Base-by-base conservation (phyloP, 2,329 filamentous ascomycete genomes). In the Tolypocladium ophioglossoides region DNA sequence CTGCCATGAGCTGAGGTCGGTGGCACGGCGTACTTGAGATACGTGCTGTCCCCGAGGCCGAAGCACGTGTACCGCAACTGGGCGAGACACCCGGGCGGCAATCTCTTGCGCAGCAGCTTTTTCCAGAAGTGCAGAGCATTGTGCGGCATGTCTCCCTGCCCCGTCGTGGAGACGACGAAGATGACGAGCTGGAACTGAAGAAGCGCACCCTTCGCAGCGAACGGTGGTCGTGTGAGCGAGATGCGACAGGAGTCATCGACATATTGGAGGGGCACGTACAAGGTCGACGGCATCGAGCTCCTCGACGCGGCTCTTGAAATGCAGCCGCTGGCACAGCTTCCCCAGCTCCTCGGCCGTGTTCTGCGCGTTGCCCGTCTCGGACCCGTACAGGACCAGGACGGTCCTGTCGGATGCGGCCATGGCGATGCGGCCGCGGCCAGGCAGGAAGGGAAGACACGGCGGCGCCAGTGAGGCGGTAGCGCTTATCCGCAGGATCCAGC, bases 281-380 rank as follows among this genome's bases (percentile, higher is more conserved):
- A 91, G 75, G 59, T 86, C 82, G 62, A 90, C 77, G 54, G 78
- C 78, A 65, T 96, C 84, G 71, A 97, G 81, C 68, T 91, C 89
- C 54, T 83, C 80, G 27, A 96, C 83, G 52, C 80, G 78, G 24
- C 86, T 88, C 58, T 79, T 71, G 69, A 97, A 96, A 63, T 84
- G 89, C 55, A 96, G 73, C 35, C 92, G 80, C 71, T 92, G 84
- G 38, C 84, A 80, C 59, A 89, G 71, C 41, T 84, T 78, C 40
- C 86, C 89, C 57, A 97, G 74, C 67, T 96, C 90, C 64, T 90
- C 85, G 22, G 94, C 92, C 58, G 92, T 82, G 70, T 97, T 92
- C 70, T 96, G 89, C 53, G 90, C 86, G 66, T 94, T 96, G 54
- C 94, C 94, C 24, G 91, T 97, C 74, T 99, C 94, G 40, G 92